Base-by-base conservation (phyloP, 2,329 filamentous ascomycete genomes). In the Davidsoniella neocaledoniae region DNA sequence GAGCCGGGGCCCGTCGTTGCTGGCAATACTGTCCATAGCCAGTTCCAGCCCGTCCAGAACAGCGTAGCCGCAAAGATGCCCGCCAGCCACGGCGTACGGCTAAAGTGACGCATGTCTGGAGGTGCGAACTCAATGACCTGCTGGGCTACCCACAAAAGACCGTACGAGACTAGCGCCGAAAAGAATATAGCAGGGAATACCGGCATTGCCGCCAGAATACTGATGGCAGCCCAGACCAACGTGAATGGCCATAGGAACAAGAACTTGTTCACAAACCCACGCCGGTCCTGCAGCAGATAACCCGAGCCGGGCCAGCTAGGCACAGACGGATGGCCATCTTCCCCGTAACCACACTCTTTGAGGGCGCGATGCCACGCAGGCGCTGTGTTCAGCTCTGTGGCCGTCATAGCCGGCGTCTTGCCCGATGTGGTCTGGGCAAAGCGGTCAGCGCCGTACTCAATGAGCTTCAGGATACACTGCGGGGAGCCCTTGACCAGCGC, bases 381-480 rank as follows among this genome's bases (percentile, higher is more conserved):
- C 44, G 76, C 71, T 0, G 87, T 93, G 61, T 91, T 93, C 71
- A 98, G 88, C 63, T 96, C 91, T 57, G 79, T 74, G 1, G 91
- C 90, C 7, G 88, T 93, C 48, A 81, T 75, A 0, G 81, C 76
- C 0, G 91, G 91, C 6, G 87, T 91, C 72, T 98, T 96, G 55
- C 90, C 90, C 43, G 86, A 84, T 49, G 79, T 74, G 25, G 88
- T 95, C 66, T 87, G 83, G 37, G 84, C 86, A 61, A 94, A 96
- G 43, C 91, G 77, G 65, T 98, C 91, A 23, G 88, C 81, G 43
- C 91, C 93, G 63, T 95, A 95, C 68, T 98, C 91, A 57, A 98
- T 76, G 42, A 98, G 71, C 66, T 95, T 96, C 61, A 93, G 80
- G 55, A 98, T 83, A 62, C 88, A 95, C 9, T 80, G 80, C 54